Base-by-base conservation (phyloP, 2,329 filamentous ascomycete species). In the Phyllosticta capitalensis region DNA sequence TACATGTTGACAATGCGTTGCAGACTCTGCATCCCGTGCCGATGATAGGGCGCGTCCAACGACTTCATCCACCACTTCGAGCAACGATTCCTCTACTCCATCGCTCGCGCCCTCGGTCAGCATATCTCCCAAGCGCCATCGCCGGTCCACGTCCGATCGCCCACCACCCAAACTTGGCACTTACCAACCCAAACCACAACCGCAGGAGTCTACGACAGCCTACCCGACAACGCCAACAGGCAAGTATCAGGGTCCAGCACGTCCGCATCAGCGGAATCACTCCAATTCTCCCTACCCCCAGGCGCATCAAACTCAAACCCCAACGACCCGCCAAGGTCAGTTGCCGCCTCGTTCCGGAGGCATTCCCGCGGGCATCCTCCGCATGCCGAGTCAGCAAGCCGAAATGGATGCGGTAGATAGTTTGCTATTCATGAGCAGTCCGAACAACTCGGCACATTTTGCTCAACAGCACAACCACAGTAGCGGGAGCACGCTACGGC, bases 341-440 rank as follows among this genome's bases (percentile, higher is more conserved):
- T 38, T 38, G 30, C 30, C 12, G 30, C 30, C 30, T 14, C 30
- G 30, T n/a, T n/a, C n/a, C n/a, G n/a, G n/a, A n/a, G n/a, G n/a
- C n/a, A n/a, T n/a, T 73, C 61, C 58, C 12, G 63, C 68, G 58
- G 78, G 81, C 7, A 82, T 85, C 17, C 74, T 88, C 4, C 84
- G 85, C 62, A 88, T 87, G 28, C 85, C 86, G 0, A 86, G 85
- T 59, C 86, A 89, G 63, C 82, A 88, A 62, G 78, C 77, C 56
- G 89, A 94, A 68, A 88, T 91, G 67, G 89, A 92, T 66, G 89
- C 89, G 5, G 84, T 92, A 53, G 89, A 92, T 68, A 87, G 88
- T 0, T 74, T 94, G 22, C 77, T 92, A 24, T 91, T 92, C 67
- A 88, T 94, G 84, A 90, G 88, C 67, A 89, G 86, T 63, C 88